A percentile compares a stretch with the other conserved stretches of the same genome.
phyloP scores from a whole-genome alignment of 2,329 filamentous ascomycete genomes.

The Conoideocrella luteorostrata region DNA sequence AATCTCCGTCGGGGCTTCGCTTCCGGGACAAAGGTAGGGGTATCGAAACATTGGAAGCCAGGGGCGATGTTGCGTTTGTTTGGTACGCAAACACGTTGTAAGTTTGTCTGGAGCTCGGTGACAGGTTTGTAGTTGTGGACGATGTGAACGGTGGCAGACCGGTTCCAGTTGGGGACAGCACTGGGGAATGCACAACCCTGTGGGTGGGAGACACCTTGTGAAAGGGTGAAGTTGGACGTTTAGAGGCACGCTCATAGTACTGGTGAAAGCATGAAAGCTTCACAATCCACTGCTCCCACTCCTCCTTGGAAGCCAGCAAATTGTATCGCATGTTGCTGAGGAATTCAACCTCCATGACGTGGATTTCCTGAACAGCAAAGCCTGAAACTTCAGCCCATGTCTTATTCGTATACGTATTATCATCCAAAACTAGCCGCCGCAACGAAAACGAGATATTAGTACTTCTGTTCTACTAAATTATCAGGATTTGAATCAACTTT shows the following conservation, averaged over 20 bases:
- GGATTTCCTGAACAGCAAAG: slow-evolving; percentile 89
- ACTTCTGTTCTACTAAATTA: no score
- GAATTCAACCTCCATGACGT: slow-evolving; percentile 99
- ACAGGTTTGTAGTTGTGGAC: slow-evolving; percentile 27
- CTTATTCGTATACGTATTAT: slow-evolving; percentile 99
- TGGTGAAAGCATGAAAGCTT: slow-evolving; percentile 77
- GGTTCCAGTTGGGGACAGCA: slow-evolving; percentile 41
- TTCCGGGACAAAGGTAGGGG: slow-evolving; percentile 39
- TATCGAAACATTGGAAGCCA: slow-evolving; percentile 40
- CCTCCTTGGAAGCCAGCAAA: slow-evolving; percentile 73
- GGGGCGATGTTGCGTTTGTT: slow-evolving; percentile 38
- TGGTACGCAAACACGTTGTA: slow-evolving; percentile 35
- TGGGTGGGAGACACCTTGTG: slow-evolving; percentile 34
- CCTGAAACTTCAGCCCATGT: slow-evolving; percentile 98
- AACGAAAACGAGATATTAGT: no score
- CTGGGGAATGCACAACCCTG: slow-evolving; percentile 36
- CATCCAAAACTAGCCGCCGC: slow-evolving; percentile 68
- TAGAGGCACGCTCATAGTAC: slow-evolving; percentile 69
- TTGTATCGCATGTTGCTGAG: slow-evolving; percentile 97
- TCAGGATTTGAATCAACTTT: no score
- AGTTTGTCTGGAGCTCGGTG: slow-evolving; percentile 31
- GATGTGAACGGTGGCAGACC: slow-evolving; percentile 29
- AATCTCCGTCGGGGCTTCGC: slow-evolving; percentile 44
- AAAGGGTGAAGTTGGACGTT: slow-evolving; percentile 34
- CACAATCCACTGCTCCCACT: slow-evolving; percentile 84